These are phyloP conservation scores for Babesia divergens DNA, from an alignment of 169 alveolate genomes.

Conservation along the genomic window DNA sequence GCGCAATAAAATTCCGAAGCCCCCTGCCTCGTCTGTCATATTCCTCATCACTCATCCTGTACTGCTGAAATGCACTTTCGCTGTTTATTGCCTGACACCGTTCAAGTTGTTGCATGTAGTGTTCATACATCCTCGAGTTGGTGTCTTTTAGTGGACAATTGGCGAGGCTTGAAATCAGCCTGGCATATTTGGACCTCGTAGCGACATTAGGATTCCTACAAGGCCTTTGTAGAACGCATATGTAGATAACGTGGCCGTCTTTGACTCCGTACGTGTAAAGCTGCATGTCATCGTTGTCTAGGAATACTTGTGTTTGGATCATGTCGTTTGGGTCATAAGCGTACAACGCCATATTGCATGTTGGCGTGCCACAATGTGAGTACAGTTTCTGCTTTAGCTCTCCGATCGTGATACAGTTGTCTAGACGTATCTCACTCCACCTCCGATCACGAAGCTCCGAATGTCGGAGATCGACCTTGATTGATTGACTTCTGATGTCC, in stretches of 20 bases:
- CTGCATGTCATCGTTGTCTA: slow-evolving; percentile 35
- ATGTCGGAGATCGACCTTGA: slow-evolving; percentile 60
- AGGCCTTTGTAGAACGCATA: slow-evolving; percentile 17
- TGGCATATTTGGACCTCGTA: not conserved
- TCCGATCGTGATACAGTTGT: slow-evolving; percentile 52
- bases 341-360: slow-evolving; percentile 48
- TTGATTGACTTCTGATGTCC: not conserved
- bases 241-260: slow-evolving; percentile 56
- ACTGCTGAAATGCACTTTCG: slow-evolving; percentile 61
- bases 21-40: slow-evolving; percentile 79
- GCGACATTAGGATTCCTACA: not conserved
- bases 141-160: not conserved
- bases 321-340: slow-evolving; percentile 56
- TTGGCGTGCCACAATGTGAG: slow-evolving; percentile 59
- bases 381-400: slow-evolving; percentile 65
- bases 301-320: slow-evolving; percentile 36
- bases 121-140: slow-evolving; percentile 21
- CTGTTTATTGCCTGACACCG: slow-evolving; percentile 22
- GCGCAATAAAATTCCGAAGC: slow-evolving; percentile 76
- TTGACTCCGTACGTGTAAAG: slow-evolving; percentile 53
- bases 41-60: slow-evolving; percentile 85
- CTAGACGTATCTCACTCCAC: slow-evolving; percentile 65
- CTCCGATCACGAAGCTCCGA: slow-evolving; percentile 34
- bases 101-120: slow-evolving; percentile 38
- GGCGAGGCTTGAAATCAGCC: not conserved